Evolutionary conservation across 2,329 filamentous ascomycete genomes (phyloP).

Genomic region (Paraphaeosphaeria sporulosa): DNA sequence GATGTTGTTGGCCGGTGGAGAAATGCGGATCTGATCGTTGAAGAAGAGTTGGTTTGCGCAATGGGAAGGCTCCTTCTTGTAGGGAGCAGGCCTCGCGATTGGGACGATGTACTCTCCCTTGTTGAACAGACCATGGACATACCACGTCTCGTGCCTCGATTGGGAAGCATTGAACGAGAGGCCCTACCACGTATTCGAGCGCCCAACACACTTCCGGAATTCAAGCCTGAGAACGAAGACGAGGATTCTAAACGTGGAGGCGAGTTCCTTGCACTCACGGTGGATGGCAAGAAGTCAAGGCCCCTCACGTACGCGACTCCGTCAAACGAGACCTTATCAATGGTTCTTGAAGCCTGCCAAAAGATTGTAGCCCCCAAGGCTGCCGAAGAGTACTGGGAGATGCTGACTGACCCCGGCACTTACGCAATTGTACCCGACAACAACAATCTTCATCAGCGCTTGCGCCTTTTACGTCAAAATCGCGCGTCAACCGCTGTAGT

Average conservation of each 20-base stretch:
- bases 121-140: slow-evolving; percentile 85
- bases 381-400: slow-evolving; percentile 81
- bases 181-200: slow-evolving; percentile 46
- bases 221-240: slow-evolving; percentile 35
- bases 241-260: slow-evolving; percentile 34
- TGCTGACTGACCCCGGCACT: slow-evolving; percentile 64
- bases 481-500: slow-evolving; percentile 70
- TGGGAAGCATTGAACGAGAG: slow-evolving; percentile 41
- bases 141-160: slow-evolving; percentile 60
- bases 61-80: slow-evolving; percentile 83
- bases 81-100: slow-evolving; percentile 67
- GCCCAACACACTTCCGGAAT: slow-evolving; percentile 35
- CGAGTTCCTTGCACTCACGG: slow-evolving; percentile 41
- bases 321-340: slow-evolving; percentile 67
- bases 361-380: slow-evolving; percentile 66
- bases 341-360: slow-evolving; percentile 71
- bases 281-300: slow-evolving; percentile 34
- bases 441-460: slow-evolving; percentile 72
- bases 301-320: slow-evolving; percentile 55
- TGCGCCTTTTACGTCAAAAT: slow-evolving; percentile 71
- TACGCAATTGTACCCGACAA: slow-evolving; percentile 74
- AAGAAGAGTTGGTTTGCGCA: slow-evolving; percentile 78
- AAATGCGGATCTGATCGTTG: slow-evolving; percentile 72
- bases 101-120: slow-evolving; percentile 75
- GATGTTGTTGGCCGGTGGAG: slow-evolving; percentile 82